Evolutionary conservation across 2,329 filamentous ascomycete genomes (phyloP).

Genomic region (Xylariaceae sp.): DNA sequence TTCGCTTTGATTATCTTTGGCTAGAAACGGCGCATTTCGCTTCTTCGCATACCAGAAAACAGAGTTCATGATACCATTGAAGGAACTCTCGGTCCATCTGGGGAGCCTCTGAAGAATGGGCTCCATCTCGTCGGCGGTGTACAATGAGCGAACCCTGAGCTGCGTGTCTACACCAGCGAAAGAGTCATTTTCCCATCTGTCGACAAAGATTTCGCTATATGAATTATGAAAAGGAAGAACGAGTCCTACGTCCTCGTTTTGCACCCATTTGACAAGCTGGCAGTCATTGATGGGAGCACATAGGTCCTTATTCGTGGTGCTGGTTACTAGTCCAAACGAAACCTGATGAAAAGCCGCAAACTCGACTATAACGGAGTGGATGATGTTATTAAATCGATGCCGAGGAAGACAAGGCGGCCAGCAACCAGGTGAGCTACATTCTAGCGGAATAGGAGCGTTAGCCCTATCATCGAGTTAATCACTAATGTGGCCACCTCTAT

Average conservation of each 20-base stretch:
- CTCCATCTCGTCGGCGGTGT: slow-evolving; percentile 4
- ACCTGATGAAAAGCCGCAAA: slow-evolving; percentile 14
- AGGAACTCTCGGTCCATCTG: slow-evolving; percentile 1
- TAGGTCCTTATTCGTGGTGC: neutral
- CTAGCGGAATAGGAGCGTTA: neutral
- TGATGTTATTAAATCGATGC: neutral
- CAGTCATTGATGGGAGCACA: slow-evolving; percentile 6
- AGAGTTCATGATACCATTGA: slow-evolving; percentile 3
- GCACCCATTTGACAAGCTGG: slow-evolving; percentile 8
- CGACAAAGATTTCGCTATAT: slow-evolving; percentile 10
- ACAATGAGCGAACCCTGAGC: slow-evolving; percentile 5
- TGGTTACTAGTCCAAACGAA: slow-evolving; percentile 12
- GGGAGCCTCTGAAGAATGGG: slow-evolving; percentile 6
- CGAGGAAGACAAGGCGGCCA: slow-evolving; percentile 11
- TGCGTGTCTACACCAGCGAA: slow-evolving; percentile 3
- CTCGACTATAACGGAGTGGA: slow-evolving; percentile 11
- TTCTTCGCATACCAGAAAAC: slow-evolving; percentile 22
- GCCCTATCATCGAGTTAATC: neutral
- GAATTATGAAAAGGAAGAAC: slow-evolving; percentile 13
- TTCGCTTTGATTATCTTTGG: neutral
- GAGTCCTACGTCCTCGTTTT: slow-evolving; percentile 5
- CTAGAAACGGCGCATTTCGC: slow-evolving; percentile 2
- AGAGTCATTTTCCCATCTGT: slow-evolving; percentile 1
- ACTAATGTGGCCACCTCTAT: neutral
- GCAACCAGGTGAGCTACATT: slow-evolving; percentile 9